phyloP scores from a whole-genome alignment of 1,139 yeast genomes.

The Pichia terricola region DNA sequence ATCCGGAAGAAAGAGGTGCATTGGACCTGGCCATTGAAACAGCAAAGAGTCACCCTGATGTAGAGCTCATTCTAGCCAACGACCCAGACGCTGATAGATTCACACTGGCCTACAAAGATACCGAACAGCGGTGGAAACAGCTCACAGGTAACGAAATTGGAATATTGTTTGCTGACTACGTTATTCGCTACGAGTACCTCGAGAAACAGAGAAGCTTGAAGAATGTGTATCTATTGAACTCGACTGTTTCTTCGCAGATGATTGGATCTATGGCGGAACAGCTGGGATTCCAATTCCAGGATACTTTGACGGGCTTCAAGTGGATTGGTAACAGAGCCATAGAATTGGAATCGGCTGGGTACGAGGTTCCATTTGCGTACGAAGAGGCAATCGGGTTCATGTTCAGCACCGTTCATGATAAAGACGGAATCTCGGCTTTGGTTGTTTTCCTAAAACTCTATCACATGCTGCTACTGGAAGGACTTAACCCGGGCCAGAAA shows the following conservation, averaged over 20 bases:
- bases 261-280: conserved; percentile 57
- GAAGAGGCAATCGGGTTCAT: conserved; percentile 97
- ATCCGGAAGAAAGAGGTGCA: conserved; percentile 95
- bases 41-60: conserved; percentile 37
- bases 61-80: conserved; percentile 65
- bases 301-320: conserved; percentile 90
- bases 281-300: conserved; percentile 56
- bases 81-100: conserved; percentile 98
- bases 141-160: conserved; percentile 91
- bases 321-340: conserved; percentile 94
- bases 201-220: not conserved
- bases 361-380: conserved; percentile 72
- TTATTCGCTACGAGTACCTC: conserved; percentile 23
- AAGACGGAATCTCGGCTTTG: conserved; percentile 86
- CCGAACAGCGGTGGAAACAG: conserved; percentile 50
- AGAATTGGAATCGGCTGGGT: conserved; percentile 57
- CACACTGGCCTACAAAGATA: conserved; percentile 55
- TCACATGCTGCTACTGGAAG: conserved; percentile 34
- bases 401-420: conserved; percentile 82
- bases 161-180: conserved; percentile 63
- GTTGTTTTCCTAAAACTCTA: conserved; percentile 69
- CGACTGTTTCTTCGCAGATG: conserved; percentile 88
- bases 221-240: conserved; percentile 60
- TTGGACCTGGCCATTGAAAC: conserved; percentile 55
- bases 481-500: conserved; percentile 35